Percentiles rank a stretch among this genome's conserved stretches.
Conservation (phyloP, 371 early-diverging fungal species). For the Mortierella sp. region DNA sequence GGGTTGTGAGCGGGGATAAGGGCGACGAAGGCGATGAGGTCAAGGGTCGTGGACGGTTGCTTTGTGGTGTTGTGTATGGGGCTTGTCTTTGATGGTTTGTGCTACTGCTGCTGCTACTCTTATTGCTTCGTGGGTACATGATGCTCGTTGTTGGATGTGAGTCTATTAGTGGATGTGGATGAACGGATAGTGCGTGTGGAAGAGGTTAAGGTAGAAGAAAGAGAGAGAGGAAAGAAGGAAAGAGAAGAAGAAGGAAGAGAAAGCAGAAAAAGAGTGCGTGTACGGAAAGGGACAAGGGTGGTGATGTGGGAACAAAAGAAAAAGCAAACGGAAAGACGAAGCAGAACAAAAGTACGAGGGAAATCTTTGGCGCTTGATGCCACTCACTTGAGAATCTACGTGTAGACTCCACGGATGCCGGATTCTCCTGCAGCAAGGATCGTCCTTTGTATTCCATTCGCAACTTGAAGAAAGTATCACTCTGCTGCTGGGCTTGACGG, state of each 20-base stretch:
- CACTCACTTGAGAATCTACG: too few relatives aligned
- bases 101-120: background rate
- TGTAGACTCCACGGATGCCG: background rate
- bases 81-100: background rate
- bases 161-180: background rate
- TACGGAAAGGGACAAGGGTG: too few relatives aligned
- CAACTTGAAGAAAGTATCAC: background rate
- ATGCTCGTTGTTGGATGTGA: background rate
- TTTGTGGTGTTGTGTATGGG: background rate
- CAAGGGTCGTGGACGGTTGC: background rate
- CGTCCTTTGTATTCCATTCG: background rate
- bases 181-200: too few relatives aligned
- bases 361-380: background rate
- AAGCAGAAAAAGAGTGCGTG: background rate
- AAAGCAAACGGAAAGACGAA: background rate
- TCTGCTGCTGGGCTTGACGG: background rate
- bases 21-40: background rate
- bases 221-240: background rate
- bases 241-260: background rate
- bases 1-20: background rate
- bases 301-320: background rate
- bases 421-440: conserved; percentile 5
- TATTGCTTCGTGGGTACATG: background rate
- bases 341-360: background rate
- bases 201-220: background rate